Evolutionary conservation across 768 basidiomycete genomes (phyloP), one percentile per base, ranked within the genome.

Genomic region (Hygrophoropsis aurantiaca): DNA sequence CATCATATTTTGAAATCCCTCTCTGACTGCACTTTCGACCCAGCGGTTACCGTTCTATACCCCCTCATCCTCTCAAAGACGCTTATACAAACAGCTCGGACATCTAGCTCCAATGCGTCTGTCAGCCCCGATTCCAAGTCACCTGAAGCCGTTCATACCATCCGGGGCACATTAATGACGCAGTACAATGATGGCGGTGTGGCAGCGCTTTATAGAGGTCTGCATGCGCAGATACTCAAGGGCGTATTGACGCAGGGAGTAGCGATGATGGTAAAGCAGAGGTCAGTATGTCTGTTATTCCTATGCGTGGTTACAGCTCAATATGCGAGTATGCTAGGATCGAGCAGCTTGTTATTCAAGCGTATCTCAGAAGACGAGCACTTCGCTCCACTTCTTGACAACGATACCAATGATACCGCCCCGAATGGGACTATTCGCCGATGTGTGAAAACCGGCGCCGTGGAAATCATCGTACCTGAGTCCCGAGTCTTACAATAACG

Each of bases 61-160:
- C 82, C 82, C 0, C 66, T 83, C 23, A 79, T 83, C 16, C 71
- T 84, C 15, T 77, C 80, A 15, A 84, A 84, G 64, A 80, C 77
- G 16, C 73, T 77, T 5, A 66, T 77, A 5, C 79, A 77, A 48
- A 67, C 62, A 13, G 60, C 69, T 30, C 61, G 36, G 44, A 52
- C 15, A 23, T 75, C 67, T 23, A 9, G 16, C n/a, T 80, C 59
- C 19, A 54, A 67, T 19, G n/a, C n/a, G n/a, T n/a, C n/a, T n/a
- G n/a, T n/a, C n/a, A n/a, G n/a, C n/a, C 16, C 40, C n/a, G 25
- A 42, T 3, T 49, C 58, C 23, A 52, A 49, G 46, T 23, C 38
- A 44, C 54, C 51, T 41, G 54, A 42, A 16, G 25, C 38, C 39
- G 20, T 43, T 15, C 40, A 6, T 21, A 52, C 37, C 36, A 46